These are phyloP conservation scores for Cryphonectria carpinicola DNA, from an alignment of 2,329 filamentous ascomycete genomes.

Conservation along the genomic window DNA sequence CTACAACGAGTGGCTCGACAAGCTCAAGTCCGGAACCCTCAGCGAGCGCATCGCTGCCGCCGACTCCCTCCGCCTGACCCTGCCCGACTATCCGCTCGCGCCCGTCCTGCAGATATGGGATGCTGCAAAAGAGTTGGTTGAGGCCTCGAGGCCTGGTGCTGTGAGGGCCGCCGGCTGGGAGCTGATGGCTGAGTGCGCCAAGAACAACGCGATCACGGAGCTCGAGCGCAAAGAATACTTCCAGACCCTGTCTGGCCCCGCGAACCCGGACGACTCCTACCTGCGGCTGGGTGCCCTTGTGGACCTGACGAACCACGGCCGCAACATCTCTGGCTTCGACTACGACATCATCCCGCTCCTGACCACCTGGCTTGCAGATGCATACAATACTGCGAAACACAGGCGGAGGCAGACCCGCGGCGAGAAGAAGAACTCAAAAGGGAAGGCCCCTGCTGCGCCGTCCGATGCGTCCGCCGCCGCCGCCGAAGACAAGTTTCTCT, in stretches of 20 bases:
- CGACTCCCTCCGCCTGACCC: constrained; percentile 57
- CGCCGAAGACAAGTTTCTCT: constrained; percentile 65
- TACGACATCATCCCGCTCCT: constrained; percentile 68
- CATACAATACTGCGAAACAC: constrained; percentile 56
- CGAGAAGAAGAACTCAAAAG: constrained; percentile 45
- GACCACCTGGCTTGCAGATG: constrained; percentile 61
- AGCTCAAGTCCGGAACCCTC: constrained; percentile 56
- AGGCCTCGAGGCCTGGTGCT: constrained; percentile 55
- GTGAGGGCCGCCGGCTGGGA: constrained; percentile 67
- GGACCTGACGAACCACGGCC: constrained; percentile 64
- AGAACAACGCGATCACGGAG: constrained; percentile 65
- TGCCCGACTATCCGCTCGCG: constrained; percentile 62
- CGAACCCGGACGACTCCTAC: constrained; percentile 66
- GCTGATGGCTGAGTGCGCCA: constrained; percentile 67
- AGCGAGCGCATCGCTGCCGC: constrained; percentile 62
- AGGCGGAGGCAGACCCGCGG: constrained; percentile 54
- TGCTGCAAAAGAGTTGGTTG: constrained; percentile 67
- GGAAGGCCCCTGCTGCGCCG: constrained; percentile 36
- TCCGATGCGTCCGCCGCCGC: constrained; percentile 41
- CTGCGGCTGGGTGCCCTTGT: constrained; percentile 67
- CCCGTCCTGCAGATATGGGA: constrained; percentile 68
- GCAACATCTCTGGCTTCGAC: constrained; percentile 67
- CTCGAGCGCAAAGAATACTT: constrained; percentile 70
- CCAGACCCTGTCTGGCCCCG: constrained; percentile 59
- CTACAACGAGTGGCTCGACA: constrained; percentile 58